phyloP scores from a whole-genome alignment of 2,329 filamentous ascomycete genomes.

The Neophaeococcomyces aloes region DNA sequence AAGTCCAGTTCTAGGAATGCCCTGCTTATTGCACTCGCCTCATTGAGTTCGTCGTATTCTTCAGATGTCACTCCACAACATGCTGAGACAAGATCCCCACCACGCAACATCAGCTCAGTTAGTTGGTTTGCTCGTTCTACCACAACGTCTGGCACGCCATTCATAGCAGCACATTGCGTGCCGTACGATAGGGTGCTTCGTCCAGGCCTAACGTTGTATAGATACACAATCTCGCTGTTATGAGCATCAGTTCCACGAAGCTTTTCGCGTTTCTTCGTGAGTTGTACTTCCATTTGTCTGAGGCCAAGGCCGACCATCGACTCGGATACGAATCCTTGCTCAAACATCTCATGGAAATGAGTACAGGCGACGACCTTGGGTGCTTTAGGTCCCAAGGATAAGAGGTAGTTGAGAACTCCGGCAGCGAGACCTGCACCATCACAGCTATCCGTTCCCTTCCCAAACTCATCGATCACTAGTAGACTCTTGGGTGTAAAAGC shows the following conservation, averaged over 20 bases:
- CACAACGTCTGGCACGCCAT: conserved; percentile 64
- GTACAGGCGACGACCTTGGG: conserved; percentile 54
- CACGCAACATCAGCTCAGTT: conserved; percentile 54
- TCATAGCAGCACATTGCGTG: conserved; percentile 71
- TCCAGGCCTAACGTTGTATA: conserved; percentile 59
- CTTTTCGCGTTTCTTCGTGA: conserved; percentile 24
- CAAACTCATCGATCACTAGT: conserved; percentile 87
- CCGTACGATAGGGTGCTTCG: conserved; percentile 75
- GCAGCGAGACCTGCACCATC: conserved; percentile 56
- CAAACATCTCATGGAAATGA: conserved; percentile 50
- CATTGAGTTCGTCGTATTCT: conserved; percentile 56
- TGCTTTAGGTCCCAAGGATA: conserved; percentile 37
- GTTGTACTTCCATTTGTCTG: conserved; percentile 48
- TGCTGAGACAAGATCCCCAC: conserved; percentile 64
- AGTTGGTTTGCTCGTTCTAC: conserved; percentile 68
- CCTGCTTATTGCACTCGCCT: conserved; percentile 39
- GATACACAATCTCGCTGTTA: conserved; percentile 48
- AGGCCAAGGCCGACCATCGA: conserved; percentile 39
- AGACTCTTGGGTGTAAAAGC: conserved; percentile 67
- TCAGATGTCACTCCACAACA: conserved; percentile 56
- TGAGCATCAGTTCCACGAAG: conserved; percentile 30
- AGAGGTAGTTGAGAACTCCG: conserved; percentile 49
- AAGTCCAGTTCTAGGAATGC: conserved; percentile 16
- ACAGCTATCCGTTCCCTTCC: conserved; percentile 50
- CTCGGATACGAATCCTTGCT: conserved; percentile 42